phyloP scores from a whole-genome alignment of 345 rosid species.

The Sisymbrium irio region DNA sequence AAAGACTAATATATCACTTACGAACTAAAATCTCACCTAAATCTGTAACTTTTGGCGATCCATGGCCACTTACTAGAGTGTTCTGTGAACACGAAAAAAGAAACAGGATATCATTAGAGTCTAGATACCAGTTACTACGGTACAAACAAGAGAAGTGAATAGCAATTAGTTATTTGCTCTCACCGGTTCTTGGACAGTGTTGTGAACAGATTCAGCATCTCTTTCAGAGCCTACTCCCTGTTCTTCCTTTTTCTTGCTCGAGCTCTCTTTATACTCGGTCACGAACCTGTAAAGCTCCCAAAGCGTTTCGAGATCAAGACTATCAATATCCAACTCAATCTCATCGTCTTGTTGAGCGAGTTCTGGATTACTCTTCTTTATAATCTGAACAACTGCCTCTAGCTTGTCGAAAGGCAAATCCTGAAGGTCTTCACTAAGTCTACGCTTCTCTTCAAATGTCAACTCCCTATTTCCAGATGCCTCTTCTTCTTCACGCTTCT shows the following conservation, averaged over 20 bases:
- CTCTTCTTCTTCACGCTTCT: constrained; percentile 43
- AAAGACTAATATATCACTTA: constrained; percentile 1
- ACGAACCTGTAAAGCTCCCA: constrained; percentile 85
- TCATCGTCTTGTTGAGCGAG: constrained; percentile 79
- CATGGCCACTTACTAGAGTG: constrained; percentile 17
- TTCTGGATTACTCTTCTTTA: constrained; percentile 69
- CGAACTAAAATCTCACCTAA: constrained; percentile 21
- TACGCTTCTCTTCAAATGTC: constrained; percentile 85
- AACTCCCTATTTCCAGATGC: constrained; percentile 51
- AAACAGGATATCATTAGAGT: constrained; percentile 4
- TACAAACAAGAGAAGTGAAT: constrained; percentile 8
- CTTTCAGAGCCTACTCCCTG: constrained; percentile 37
- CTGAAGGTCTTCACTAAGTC: constrained; percentile 65
- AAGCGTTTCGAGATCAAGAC: constrained; percentile 73
- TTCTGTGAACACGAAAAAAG: constrained; percentile 23
- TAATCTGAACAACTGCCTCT: constrained; percentile 72
- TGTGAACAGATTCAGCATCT: constrained; percentile 39
- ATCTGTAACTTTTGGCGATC: constrained; percentile 15
- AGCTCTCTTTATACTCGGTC: constrained; percentile 43
- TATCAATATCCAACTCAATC: constrained; percentile 87
- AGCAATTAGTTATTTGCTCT: constrained; percentile 26
- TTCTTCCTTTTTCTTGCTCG: constrained; percentile 44
- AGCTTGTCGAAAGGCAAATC: constrained; percentile 75
- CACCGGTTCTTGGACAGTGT: constrained; percentile 43
- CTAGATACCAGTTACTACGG: not conserved